Percentiles rank a stretch among this genome's conserved stretches.
Conservation (phyloP, 768 basidiomycete genomes). For the Phanerochaete sordida region DNA sequence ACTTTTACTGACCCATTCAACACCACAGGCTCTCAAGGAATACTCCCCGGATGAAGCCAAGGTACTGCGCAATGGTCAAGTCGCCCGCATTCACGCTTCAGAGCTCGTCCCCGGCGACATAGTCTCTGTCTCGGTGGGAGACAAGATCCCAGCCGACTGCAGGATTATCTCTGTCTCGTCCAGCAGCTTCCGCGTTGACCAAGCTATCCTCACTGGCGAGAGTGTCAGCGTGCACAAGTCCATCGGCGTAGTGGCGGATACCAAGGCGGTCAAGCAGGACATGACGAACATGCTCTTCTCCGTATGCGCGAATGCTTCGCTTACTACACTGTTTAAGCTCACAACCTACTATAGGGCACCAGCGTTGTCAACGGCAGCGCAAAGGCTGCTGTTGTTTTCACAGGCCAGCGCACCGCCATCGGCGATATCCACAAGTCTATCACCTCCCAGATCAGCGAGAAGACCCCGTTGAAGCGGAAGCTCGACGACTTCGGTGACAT, state of each 20-base stretch:
- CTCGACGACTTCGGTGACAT: constrained; percentile 98
- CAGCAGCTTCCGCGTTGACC: constrained; percentile 92
- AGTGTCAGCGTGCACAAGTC: constrained; percentile 86
- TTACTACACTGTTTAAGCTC: too few species aligned
- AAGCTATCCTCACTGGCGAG: constrained; percentile 96
- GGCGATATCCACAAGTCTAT: constrained; percentile 98
- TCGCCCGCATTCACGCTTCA: constrained; percentile 75
- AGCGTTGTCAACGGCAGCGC: constrained; percentile 94
- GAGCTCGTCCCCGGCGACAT: constrained; percentile 96
- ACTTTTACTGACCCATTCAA: constrained; percentile 1
- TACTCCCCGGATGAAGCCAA: constrained; percentile 98
- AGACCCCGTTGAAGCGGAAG: constrained; percentile 96
- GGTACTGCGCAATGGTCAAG: constrained; percentile 70
- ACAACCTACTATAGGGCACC: constrained; percentile 86
- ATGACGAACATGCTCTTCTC: constrained; percentile 97
- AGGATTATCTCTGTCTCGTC: constrained; percentile 86
- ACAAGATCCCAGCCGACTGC: constrained; percentile 95
- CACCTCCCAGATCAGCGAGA: constrained; percentile 86
- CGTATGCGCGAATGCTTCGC: constrained; percentile 55
- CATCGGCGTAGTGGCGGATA: constrained; percentile 61
- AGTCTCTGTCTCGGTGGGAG: constrained; percentile 85
- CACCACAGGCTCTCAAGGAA: constrained; percentile 81
- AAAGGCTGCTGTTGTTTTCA: constrained; percentile 82
- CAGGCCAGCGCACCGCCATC: constrained; percentile 85
- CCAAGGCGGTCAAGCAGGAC: constrained; percentile 91